Conservation (phyloP, 1,139 yeast species). For the Candida dubliniensis region DNA sequence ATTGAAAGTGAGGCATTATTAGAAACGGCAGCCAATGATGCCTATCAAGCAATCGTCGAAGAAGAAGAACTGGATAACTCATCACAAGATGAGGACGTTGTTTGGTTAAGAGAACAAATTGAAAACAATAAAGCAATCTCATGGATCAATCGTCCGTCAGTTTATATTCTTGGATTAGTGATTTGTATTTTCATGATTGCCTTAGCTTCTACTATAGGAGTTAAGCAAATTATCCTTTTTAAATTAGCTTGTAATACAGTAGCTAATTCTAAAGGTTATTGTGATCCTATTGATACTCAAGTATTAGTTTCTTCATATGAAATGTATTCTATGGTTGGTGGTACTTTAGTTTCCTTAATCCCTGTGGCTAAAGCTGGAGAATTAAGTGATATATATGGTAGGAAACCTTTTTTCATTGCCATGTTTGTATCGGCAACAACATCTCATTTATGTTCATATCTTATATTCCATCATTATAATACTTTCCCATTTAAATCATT, state of each 20-base stretch:
- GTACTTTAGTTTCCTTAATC: conserved; percentile 29
- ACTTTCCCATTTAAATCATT: conserved; percentile 31
- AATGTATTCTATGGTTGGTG: conserved; percentile 22
- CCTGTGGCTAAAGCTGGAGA: conserved; percentile 53
- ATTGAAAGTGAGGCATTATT: conserved; percentile 9
- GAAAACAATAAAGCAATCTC: conserved; percentile 28
- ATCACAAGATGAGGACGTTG: conserved; percentile 31
- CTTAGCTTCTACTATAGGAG: conserved; percentile 27
- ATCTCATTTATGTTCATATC: conserved; percentile 25
- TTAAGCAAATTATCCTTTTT: conserved; percentile 26
- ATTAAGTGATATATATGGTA: conserved; percentile 59
- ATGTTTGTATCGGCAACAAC: conserved; percentile 28
- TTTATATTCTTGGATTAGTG: conserved; percentile 28
- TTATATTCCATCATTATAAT: conserved; percentile 28
- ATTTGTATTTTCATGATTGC: conserved; percentile 27
- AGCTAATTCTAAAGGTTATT: conserved; percentile 16
- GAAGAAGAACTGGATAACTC: conserved; percentile 23
- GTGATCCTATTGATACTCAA: conserved; percentile 38
- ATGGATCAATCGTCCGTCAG: conserved; percentile 38
- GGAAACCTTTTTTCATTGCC: conserved; percentile 47
- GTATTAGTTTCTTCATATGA: conserved; percentile 32
- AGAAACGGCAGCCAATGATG: conserved; percentile 28
- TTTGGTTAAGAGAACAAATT: conserved; percentile 40
- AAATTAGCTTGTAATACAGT: conserved; percentile 38
- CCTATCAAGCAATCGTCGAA: conserved; percentile 33